Base-by-base conservation (phyloP, 202 grass and related monocot genomes). In the Alloteropsis angusta region DNA sequence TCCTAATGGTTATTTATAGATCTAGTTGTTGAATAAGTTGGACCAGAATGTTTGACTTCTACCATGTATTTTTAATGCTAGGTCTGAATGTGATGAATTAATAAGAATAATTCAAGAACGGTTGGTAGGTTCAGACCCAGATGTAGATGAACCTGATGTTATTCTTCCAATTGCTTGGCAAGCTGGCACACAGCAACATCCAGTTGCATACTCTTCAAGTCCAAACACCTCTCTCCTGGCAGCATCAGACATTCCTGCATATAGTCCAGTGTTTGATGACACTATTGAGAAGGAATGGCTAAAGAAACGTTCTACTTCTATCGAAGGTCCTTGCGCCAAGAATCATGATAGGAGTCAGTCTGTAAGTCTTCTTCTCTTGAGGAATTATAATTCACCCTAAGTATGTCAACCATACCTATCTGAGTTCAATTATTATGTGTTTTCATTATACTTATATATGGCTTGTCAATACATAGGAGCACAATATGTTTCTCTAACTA, bases 81-180 rank as follows among this genome's bases (percentile, higher is more conserved):
- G 92, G 32, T 82, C 83, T 2, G 92, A 91, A 42, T 91, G 80
- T 56, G 53, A 82, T 60, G 67, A 60, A 76, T 76, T 94, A 19
- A 79, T 76, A 81, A 88, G 87, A 60, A 72, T 87, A 80, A 89
- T 94, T 52, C 72, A 89, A 69, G 87, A 85, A 76, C 32, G 88
- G 41, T 57, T 94, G 58, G 68, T 87, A 76, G 54, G 79, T 55
- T 72, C 71, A 47, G 71, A 70, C 34, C 25, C 60, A 62, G 32
- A 6, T 64, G n/a, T 36, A 69, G 35, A 75, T 74, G 80, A 73
- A 32, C 26, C 58, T 53, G 69, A 32, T 23, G 22, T 46, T 69
- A 52, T 70, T 43, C 66, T 84, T 68, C 80, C 86, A 15, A 63
- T 84, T 56, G 58, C 46, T 48, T 81, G 83, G 67, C 18, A 57